Evolutionary conservation across 768 basidiomycete species (phyloP).

Genomic region (Paxillus rubicundulus): DNA sequence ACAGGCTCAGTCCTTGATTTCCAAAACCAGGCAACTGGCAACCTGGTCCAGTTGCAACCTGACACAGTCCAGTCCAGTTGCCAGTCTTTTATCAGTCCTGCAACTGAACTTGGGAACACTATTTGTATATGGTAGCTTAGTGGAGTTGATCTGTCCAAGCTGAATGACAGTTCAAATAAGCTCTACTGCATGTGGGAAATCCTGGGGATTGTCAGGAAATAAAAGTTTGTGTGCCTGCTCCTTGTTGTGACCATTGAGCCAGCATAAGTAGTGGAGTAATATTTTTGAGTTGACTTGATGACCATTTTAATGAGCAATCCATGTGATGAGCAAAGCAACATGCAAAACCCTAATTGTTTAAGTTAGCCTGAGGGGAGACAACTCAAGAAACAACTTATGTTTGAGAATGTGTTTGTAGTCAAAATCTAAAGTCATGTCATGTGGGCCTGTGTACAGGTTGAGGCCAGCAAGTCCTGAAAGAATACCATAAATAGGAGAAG

Average conservation of each 20-base stretch:
- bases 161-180: slow-evolving; percentile 16
- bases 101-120: no score
- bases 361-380: neutral
- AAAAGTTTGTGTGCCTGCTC: slow-evolving; percentile 11
- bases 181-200: slow-evolving; percentile 32
- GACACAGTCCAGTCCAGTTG: no score
- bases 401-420: slow-evolving; percentile 20
- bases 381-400: slow-evolving; percentile 5
- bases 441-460: slow-evolving; percentile 9
- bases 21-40: no score
- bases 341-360: slow-evolving; percentile 9
- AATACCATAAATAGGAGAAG: slow-evolving; percentile 1
- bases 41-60: no score
- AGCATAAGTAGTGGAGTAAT: neutral
- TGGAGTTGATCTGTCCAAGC: neutral
- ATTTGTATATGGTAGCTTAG: neutral
- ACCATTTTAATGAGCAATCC: neutral
- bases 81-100: no score
- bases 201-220: slow-evolving; percentile 28
- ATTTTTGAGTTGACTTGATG: neutral
- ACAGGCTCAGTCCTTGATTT: no score
- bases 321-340: slow-evolving; percentile 4
- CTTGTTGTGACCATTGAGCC: neutral
- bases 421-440: slow-evolving; percentile 13
- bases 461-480: slow-evolving; percentile 9